phyloP scores from a whole-genome alignment of 2,329 filamentous ascomycete species.

The Monilinia aucupariae region DNA sequence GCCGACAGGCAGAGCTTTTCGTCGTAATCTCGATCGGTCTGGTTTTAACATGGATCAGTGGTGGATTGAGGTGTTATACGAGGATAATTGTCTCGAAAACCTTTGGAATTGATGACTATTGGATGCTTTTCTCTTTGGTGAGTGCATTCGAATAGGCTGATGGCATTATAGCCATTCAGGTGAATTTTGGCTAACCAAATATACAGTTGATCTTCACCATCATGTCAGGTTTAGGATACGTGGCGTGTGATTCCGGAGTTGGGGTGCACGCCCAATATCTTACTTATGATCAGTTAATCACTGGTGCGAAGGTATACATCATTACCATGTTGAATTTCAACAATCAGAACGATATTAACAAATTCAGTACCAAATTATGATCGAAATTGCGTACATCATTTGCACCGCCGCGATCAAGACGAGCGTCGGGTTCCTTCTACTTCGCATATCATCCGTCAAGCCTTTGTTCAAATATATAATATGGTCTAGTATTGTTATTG shows the following conservation, averaged over 20 bases:
- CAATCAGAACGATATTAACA: not conserved
- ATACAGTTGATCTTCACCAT: not conserved
- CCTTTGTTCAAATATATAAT: slow-evolving; percentile 12
- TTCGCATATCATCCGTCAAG: slow-evolving; percentile 4
- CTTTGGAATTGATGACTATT: slow-evolving; percentile 13
- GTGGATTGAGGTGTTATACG: slow-evolving; percentile 4
- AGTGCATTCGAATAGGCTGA: not conserved
- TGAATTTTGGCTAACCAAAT: not conserved
- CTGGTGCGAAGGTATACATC: slow-evolving; percentile 4
- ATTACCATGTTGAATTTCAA: not conserved
- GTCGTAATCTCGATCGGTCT: not conserved
- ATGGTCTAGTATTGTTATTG: not conserved
- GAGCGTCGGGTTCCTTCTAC: slow-evolving; percentile 10
- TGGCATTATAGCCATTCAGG: not conserved
- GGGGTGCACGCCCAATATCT: not conserved
- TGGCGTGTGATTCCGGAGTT: not conserved
- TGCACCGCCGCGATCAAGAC: slow-evolving; percentile 5
- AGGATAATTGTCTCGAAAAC: not conserved
- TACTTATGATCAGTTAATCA: not conserved
- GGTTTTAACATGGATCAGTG: slow-evolving; percentile 3
- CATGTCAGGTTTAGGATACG: not conserved
- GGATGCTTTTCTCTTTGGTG: not conserved
- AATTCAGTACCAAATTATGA: not conserved
- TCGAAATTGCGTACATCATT: not conserved
- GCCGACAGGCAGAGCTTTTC: not conserved